Evolutionary conservation across 495 filamentous ascomycete genomes (phyloP).

Genomic region (Hypoxylon subgilvum): DNA sequence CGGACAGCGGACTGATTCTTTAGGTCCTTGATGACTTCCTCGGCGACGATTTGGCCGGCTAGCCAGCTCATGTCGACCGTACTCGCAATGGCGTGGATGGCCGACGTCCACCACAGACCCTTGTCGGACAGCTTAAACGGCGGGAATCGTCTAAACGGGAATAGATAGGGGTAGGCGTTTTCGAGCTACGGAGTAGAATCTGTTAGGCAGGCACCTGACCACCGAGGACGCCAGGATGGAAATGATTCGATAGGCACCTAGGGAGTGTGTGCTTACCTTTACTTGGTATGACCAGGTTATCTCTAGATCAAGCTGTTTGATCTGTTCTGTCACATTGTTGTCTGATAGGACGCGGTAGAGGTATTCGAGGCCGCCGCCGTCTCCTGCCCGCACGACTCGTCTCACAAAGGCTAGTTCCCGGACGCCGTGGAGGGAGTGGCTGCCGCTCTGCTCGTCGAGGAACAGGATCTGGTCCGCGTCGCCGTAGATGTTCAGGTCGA

Average conservation of each 20-base stretch:
- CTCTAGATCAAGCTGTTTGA: slow-evolving; percentile 9
- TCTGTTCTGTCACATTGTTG: not conserved
- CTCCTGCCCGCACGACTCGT: slow-evolving; percentile 13
- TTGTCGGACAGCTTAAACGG: slow-evolving; percentile 29
- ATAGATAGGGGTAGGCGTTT: slow-evolving; percentile 29
- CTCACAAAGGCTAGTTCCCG: slow-evolving; percentile 31
- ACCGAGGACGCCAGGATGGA: not conserved
- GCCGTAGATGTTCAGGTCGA: slow-evolving; percentile 13
- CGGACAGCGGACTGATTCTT: not conserved
- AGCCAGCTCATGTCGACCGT: slow-evolving; percentile 38
- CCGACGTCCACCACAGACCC: slow-evolving; percentile 40
- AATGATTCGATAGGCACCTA: not conserved
- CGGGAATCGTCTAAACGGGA: slow-evolving; percentile 21
- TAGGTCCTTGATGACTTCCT: slow-evolving; percentile 27
- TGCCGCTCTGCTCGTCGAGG: slow-evolving; percentile 13
- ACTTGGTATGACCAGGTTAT: slow-evolving; percentile 35
- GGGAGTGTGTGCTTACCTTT: slow-evolving; percentile 26
- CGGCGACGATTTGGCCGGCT: slow-evolving; percentile 35
- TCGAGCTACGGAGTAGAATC: slow-evolving; percentile 21
- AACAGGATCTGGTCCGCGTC: slow-evolving; percentile 31
- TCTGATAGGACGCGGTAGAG: slow-evolving; percentile 37
- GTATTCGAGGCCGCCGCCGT: slow-evolving; percentile 23
- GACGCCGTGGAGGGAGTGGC: slow-evolving; percentile 7
- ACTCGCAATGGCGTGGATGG: slow-evolving; percentile 27
- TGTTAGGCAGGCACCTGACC: not conserved